phyloP scores from a whole-genome alignment of 768 basidiomycete genomes.

The Suillus americanus region DNA sequence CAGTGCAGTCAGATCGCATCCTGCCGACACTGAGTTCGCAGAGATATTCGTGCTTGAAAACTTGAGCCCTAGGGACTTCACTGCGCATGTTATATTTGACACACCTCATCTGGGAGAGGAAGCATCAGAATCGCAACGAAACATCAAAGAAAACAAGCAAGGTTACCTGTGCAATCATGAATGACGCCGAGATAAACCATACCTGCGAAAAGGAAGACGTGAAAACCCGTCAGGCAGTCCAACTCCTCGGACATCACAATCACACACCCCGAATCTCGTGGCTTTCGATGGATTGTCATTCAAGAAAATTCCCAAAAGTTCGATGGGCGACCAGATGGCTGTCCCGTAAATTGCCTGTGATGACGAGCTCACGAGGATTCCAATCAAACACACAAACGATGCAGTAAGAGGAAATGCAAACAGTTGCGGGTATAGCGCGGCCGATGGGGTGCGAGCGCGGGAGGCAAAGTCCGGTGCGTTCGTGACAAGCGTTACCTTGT shows the following conservation, averaged over 20 bases:
- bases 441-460: conserved; percentile 53
- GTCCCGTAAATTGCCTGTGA: conserved; percentile 75
- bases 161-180: conserved; percentile 72
- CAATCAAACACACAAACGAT: conserved; percentile 73
- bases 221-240: conserved; percentile 13
- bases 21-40: conserved; percentile 80
- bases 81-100: conserved; percentile 16
- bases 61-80: conserved; percentile 2
- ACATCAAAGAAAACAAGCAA: background rate
- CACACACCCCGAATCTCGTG: conserved; percentile 63
- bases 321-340: conserved; percentile 77
- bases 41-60: conserved; percentile 68
- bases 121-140: conserved; percentile 10
- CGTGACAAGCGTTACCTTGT: conserved; percentile 77
- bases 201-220: conserved; percentile 38
- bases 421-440: conserved; percentile 67
- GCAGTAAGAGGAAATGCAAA: conserved; percentile 72
- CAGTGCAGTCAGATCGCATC: conserved; percentile 79
- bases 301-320: conserved; percentile 66
- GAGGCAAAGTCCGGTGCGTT: conserved; percentile 80
- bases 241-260: background rate
- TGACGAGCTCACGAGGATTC: conserved; percentile 80
- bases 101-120: conserved; percentile 27
- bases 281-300: conserved; percentile 60
- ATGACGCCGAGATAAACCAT: conserved; percentile 77